These are phyloP conservation scores for Yarrowia yakushimensis DNA, from an alignment of 805 yeast genomes.

Conservation along the genomic window DNA sequence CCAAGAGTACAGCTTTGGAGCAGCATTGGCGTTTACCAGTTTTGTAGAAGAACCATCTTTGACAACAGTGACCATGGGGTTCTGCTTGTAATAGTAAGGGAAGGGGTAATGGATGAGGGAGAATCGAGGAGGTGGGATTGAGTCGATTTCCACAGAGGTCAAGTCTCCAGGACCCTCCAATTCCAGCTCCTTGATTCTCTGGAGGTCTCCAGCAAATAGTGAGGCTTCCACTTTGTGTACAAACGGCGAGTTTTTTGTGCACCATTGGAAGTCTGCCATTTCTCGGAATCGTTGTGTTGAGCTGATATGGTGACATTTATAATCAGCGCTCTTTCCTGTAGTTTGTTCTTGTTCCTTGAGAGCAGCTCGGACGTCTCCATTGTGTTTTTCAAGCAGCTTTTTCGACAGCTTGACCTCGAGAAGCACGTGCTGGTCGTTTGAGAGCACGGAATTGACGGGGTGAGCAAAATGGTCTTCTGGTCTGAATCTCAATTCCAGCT, in stretches of 20 bases:
- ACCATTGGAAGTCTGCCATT: constrained; percentile 81
- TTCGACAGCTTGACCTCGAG: constrained; percentile 38
- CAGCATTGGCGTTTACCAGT: constrained; percentile 36
- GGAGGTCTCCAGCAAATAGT: constrained; percentile 44
- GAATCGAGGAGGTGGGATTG: constrained; percentile 85
- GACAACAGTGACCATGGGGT: constrained; percentile 53
- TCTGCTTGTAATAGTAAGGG: constrained; percentile 72
- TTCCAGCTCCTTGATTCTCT: constrained; percentile 42
- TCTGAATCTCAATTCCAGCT: constrained; percentile 39
- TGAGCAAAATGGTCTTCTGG: constrained; percentile 45
- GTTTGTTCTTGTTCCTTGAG: constrained; percentile 44
- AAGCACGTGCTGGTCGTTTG: constrained; percentile 35
- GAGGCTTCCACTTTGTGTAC: constrained; percentile 43
- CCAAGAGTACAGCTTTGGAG: constrained; percentile 37
- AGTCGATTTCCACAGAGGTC: constrained; percentile 44
- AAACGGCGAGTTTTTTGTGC: constrained; percentile 55
- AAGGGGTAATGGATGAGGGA: constrained; percentile 74
- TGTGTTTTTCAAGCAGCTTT: constrained; percentile 32
- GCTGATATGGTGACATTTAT: constrained; percentile 45
- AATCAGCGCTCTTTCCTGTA: background rate
- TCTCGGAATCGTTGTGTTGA: constrained; percentile 74
- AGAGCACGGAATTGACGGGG: constrained; percentile 43
- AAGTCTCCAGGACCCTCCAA: constrained; percentile 31
- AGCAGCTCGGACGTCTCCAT: constrained; percentile 54
- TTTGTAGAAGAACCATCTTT: constrained; percentile 42